Base-by-base conservation (phyloP, 805 yeast species). In the Pichia heedii region DNA sequence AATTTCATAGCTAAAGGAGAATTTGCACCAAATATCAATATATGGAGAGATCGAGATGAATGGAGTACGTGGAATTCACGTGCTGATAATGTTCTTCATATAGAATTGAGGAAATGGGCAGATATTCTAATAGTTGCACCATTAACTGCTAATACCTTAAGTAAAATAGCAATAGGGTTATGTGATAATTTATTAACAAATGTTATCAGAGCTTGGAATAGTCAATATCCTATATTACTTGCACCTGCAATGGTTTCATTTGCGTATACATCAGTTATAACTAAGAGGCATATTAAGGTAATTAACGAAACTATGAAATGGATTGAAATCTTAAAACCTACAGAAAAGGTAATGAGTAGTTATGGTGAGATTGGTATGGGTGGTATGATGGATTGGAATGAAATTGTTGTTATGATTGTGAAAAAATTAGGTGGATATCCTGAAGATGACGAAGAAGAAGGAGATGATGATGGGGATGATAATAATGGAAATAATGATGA, bases 351-450 rank as follows among this genome's bases (percentile, higher is more conserved):
- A 12, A 71, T 47, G 69, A 79, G 45, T 63, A 73, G 54, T 38
- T 56, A 56, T 68, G 81, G 81, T 43, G 81, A 76, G 50, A 76
- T 76, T 42, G 81, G 81, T 16, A 73, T 76, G 79, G 81, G 81
- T 13, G 81, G 81, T 43, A 76, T 76, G 81, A 75, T 75, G 79
- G 81, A 76, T 51, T 75, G 77, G 74, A 76, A 76, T 54, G 81
- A 76, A 54, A 68, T 76, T 43, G 81, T 76, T 33, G 76, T 74
- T 52, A 68, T 63, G 48, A 67, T 76, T 39, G 79, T 74, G 3
- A 55, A 69, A 51, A 75, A 74, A 50, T 51, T 74, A 45, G 80
- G 80, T 5, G 79, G 80, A 0, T 61, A 60, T 41, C 67, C 65
- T 1, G 76, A 74, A 7, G 77, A 70, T 3, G 77, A 73, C 5